Evolutionary conservation across 2,329 filamentous ascomycete genomes (phyloP), one percentile per base, ranked within the genome.

Genomic region (Neonectria ditissima): DNA sequence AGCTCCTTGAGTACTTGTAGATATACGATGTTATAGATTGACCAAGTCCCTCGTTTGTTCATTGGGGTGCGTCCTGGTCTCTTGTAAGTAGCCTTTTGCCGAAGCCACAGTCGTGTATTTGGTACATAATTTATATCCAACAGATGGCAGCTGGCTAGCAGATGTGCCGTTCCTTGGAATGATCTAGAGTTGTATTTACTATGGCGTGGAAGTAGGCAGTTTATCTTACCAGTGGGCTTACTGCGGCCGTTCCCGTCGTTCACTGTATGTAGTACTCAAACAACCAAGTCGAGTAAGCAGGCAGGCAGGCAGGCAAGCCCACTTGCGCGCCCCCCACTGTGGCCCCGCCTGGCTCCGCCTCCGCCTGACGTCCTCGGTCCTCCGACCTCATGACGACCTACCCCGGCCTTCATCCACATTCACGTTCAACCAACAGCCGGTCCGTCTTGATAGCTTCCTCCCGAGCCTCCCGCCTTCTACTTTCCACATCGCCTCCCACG

Each of bases 321-420:
- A 16, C 32, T 16, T 16, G 11, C 48, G n/a, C 18, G 3, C 26
- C 48, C 50, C 50, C 30, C 44, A 69, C 52, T 51, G 50, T 30
- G 43, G 43, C 26, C 51, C 67, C 45, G 65, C 62, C 51, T 55
- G 50, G 20, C 59, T 52, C 65, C 59, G 32, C 62, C 45, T 55
- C 63, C 64, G 48, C 66, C 66, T 69, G 59, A 62, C 61, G 52
- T 50, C 54, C 62, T 66, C 51, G 48, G 52, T 45, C 54, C 62
- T 66, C 54, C 43, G 63, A 65, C 69, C 69, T 70, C 69, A 72
- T 72, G 69, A 72, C 66, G 69, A 67, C 56, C 67, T 60, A 55
- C 50, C 47, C 34, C 34, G 22, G 50, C 34, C 22, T 45, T 59
- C 58, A 41, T 30, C 37, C 48, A 53, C 51, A 22, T 28, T 28